These are phyloP conservation scores for Penicillium silybi DNA, from an alignment of 495 filamentous ascomycete species.

Conservation along the genomic window DNA sequence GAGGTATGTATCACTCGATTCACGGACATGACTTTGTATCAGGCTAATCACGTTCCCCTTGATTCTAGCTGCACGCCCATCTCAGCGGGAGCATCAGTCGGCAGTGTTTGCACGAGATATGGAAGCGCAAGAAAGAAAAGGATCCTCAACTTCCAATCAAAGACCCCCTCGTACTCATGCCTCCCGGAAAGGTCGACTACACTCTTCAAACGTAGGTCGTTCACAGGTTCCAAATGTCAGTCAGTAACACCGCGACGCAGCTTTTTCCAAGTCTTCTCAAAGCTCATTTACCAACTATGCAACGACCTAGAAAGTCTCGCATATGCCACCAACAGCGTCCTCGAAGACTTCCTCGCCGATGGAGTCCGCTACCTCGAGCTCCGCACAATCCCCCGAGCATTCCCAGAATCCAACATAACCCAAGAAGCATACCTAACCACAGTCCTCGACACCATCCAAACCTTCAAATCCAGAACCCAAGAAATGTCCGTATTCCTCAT, in stretches of 20 bases:
- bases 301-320: slow-evolving; percentile 53
- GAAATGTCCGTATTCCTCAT: slow-evolving; percentile 60
- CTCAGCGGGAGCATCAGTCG: slow-evolving; percentile 77
- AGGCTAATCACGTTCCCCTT: not conserved
- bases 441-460: slow-evolving; percentile 55
- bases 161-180: slow-evolving; percentile 68
- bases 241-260: slow-evolving; percentile 22
- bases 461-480: slow-evolving; percentile 30
- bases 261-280: slow-evolving; percentile 77
- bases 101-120: slow-evolving; percentile 72
- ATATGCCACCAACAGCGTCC: slow-evolving; percentile 63
- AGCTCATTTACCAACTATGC: slow-evolving; percentile 71
- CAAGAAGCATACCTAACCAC: slow-evolving; percentile 61
- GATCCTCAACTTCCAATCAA: slow-evolving; percentile 50
- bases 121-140: slow-evolving; percentile 52
- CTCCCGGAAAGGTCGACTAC: slow-evolving; percentile 63
- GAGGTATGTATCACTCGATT: slow-evolving; percentile 24
- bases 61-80: slow-evolving; percentile 71
- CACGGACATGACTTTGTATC: not conserved
- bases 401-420: slow-evolving; percentile 48
- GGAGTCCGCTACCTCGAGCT: slow-evolving; percentile 79
- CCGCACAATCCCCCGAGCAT: slow-evolving; percentile 70
- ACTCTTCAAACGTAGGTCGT: slow-evolving; percentile 61
- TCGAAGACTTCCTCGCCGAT: slow-evolving; percentile 66
- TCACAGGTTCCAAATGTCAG: not conserved